These are phyloP conservation scores for Darksidea phi DNA, from an alignment of 495 filamentous ascomycete genomes.

Conservation along the genomic window DNA sequence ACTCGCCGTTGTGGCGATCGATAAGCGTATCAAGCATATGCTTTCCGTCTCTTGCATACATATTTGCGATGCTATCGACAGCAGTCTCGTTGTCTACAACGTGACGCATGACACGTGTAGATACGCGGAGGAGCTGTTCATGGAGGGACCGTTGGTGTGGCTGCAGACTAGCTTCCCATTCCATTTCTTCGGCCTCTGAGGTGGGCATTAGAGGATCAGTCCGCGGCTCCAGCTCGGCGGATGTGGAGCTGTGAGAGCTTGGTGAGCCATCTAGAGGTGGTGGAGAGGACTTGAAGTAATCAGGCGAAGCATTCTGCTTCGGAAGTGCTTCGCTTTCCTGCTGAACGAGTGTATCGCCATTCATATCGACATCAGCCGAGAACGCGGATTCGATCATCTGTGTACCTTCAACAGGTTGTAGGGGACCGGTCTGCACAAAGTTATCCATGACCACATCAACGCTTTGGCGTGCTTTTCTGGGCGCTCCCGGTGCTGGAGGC, in stretches of 20 bases:
- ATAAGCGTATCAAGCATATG: constrained; percentile 13
- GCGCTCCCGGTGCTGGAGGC: too few relatives aligned
- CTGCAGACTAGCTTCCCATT: constrained; percentile 30
- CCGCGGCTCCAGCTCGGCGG: constrained; percentile 1
- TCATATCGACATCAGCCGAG: not conserved
- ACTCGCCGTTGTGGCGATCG: constrained; percentile 11
- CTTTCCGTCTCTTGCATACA: constrained; percentile 23
- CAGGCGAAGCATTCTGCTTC: constrained; percentile 2
- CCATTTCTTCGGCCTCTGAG: constrained; percentile 23
- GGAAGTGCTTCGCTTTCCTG: not conserved
- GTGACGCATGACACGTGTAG: constrained; percentile 19
- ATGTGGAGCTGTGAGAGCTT: constrained; percentile 37
- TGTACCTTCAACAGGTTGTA: not conserved
- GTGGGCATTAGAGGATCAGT: not conserved
- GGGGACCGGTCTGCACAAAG: not conserved
- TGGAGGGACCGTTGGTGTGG: constrained; percentile 27
- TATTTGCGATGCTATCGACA: constrained; percentile 18
- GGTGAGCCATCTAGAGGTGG: not conserved
- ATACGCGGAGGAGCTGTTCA: constrained; percentile 21
- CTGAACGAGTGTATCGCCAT: constrained; percentile 25
- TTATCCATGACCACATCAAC: not conserved
- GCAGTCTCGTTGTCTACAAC: constrained; percentile 31
- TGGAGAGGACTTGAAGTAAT: constrained; percentile 20
- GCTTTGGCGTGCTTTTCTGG: too few relatives aligned
- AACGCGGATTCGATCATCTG: too few relatives aligned